These are phyloP conservation scores for Pilaira anomala DNA, from an alignment of 192 early-diverging fungal species.

Conservation along the genomic window DNA sequence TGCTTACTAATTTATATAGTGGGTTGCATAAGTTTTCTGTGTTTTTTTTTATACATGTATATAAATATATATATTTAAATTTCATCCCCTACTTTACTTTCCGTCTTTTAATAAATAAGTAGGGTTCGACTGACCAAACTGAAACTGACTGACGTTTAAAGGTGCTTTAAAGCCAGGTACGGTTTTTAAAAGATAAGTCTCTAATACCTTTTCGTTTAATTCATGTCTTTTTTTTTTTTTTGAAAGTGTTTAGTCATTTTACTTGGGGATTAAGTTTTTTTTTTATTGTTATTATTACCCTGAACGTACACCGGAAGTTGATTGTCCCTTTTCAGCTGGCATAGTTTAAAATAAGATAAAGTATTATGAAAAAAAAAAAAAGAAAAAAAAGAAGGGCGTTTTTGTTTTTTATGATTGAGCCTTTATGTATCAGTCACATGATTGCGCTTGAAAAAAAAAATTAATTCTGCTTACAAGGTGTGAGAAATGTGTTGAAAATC, in stretches of 20 bases:
- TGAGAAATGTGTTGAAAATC: background rate
- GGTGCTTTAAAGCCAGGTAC: constrained; percentile 58
- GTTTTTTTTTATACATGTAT: too few relatives aligned
- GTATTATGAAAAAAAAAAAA: background rate
- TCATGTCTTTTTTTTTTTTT: constrained; percentile 58
- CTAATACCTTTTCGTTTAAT: constrained; percentile 58
- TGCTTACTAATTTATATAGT: constrained; percentile 44
- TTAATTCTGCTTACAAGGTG: background rate
- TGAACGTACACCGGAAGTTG: constrained; percentile 25
- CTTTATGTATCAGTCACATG: constrained; percentile 3
- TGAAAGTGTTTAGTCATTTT: too few relatives aligned
- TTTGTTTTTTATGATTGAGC: background rate
- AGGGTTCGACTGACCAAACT: constrained; percentile 90
- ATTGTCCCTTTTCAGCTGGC: constrained; percentile 23
- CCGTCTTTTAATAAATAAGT: constrained; percentile 82
- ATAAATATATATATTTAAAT: too few relatives aligned
- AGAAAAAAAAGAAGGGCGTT: background rate
- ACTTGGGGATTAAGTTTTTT: background rate
- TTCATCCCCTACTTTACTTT: constrained; percentile 55
- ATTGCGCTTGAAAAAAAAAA: background rate
- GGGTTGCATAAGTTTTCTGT: too few relatives aligned
- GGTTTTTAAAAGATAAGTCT: constrained; percentile 52
- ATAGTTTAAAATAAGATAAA: constrained; percentile 1
- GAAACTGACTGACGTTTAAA: constrained; percentile 79
- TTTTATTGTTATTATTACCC: constrained; percentile 22